These are phyloP conservation scores for Colletotrichum somersetense DNA, from an alignment of 2,329 filamentous ascomycete species.

Conservation along the genomic window DNA sequence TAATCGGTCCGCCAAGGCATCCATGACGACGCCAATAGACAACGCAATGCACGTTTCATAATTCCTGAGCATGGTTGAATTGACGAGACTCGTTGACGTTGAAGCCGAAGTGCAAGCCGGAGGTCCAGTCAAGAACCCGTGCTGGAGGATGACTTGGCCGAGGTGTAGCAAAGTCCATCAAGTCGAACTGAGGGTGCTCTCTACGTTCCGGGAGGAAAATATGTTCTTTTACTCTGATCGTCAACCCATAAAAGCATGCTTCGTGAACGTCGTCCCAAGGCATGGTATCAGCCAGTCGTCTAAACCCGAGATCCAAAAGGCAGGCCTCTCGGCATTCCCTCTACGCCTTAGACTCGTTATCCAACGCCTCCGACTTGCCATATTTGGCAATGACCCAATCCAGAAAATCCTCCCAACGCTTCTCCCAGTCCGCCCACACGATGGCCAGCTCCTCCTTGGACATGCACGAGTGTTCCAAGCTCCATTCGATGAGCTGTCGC, in stretches of 20 bases:
- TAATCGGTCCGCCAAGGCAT: not conserved
- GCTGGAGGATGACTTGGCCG: not conserved
- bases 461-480: constrained; percentile 71
- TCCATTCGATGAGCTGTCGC: constrained; percentile 76
- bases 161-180: not conserved
- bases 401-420: constrained; percentile 71
- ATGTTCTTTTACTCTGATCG: not conserved
- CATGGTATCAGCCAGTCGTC: constrained; percentile 1
- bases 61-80: not conserved
- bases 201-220: not conserved
- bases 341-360: constrained; percentile 1
- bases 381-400: constrained; percentile 61
- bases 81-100: not conserved
- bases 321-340: not conserved
- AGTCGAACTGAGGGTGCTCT: not conserved
- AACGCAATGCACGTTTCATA: not conserved
- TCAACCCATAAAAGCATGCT: not conserved
- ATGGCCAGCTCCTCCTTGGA: constrained; percentile 54
- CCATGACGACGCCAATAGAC: not conserved
- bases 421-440: constrained; percentile 61
- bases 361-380: constrained; percentile 39
- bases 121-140: no score
- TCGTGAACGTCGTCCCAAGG: not conserved
- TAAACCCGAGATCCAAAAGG: not conserved
- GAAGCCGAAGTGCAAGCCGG: not conserved